These are phyloP conservation scores for Nepenthes mirabilis DNA, from an alignment of 148 eudicot species.

Conservation along the genomic window DNA sequence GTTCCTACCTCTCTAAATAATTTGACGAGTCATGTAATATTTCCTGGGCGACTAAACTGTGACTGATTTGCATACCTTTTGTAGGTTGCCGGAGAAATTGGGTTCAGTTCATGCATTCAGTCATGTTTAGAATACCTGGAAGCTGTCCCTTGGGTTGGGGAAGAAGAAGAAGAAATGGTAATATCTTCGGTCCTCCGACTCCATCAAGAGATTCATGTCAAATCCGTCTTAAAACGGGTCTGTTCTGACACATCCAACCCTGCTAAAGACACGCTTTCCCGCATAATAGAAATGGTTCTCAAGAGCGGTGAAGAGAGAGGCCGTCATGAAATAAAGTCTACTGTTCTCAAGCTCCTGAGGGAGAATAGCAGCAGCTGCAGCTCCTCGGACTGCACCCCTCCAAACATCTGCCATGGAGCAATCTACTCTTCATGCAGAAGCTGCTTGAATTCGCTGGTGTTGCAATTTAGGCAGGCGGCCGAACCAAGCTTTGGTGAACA, in stretches of 20 bases:
- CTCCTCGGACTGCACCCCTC: constrained; percentile 34
- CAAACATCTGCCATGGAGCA: constrained; percentile 51
- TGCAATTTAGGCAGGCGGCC: constrained; percentile 39
- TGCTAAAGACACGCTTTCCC: constrained; percentile 65
- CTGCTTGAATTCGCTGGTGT: constrained; percentile 40
- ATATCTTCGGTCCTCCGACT: constrained; percentile 61
- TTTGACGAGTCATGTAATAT: too few species aligned
- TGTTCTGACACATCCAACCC: constrained; percentile 42
- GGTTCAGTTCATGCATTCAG: constrained; percentile 50
- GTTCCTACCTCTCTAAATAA: too few species aligned
- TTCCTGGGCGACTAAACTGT: neutral
- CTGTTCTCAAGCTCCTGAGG: constrained; percentile 74
- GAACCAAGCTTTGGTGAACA: constrained; percentile 26
- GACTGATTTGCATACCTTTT: neutral
- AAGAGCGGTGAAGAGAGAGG: constrained; percentile 79
- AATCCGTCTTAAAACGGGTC: constrained; percentile 67
- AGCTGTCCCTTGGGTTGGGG: constrained; percentile 98
- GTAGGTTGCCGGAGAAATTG: constrained; percentile 74
- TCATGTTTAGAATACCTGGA: constrained; percentile 82
- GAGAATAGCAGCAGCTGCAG: constrained; percentile 37
- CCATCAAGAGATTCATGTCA: constrained; percentile 38
- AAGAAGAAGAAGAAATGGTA: constrained; percentile 94
- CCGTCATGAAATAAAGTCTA: constrained; percentile 77
- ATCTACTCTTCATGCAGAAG: constrained; percentile 50
- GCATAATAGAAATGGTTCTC: constrained; percentile 69